A percentile compares a stretch with the other conserved stretches of the same genome.
These are phyloP conservation scores for Coccomyxa sp. DNA, from an alignment of 139 green algal species.

Conservation along the genomic window DNA sequence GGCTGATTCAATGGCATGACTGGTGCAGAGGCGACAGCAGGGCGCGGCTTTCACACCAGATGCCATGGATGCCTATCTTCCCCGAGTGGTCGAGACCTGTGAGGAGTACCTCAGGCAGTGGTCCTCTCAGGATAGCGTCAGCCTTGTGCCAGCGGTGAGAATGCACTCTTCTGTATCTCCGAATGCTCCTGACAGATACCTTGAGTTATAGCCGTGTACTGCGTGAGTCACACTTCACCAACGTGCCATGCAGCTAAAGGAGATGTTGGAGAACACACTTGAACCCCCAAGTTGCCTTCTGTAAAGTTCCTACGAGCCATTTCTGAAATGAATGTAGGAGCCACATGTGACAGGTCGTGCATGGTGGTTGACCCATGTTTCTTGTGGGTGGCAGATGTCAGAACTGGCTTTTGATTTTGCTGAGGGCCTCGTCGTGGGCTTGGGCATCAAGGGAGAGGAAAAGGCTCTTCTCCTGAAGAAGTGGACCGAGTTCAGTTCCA, in stretches of 20 bases:
- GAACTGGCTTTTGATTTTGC: neutral
- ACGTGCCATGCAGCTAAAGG: too few relatives aligned
- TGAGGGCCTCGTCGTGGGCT: neutral
- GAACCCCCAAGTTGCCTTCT: too few relatives aligned
- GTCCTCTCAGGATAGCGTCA: neutral
- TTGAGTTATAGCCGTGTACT: too few relatives aligned
- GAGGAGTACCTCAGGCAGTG: neutral
- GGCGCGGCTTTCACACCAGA: constrained; percentile 1
- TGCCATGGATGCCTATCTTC: neutral
- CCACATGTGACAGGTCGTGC: too few relatives aligned
- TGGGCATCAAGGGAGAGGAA: neutral
- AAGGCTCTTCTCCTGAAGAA: neutral
- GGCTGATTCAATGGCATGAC: neutral
- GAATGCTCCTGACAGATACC: too few relatives aligned
- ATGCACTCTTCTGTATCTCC: neutral
- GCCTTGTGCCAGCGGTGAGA: neutral
- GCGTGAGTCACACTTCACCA: too few relatives aligned
- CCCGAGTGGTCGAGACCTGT: neutral
- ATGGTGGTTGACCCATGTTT: too few relatives aligned
- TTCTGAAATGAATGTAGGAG: too few relatives aligned
- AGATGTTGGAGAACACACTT: too few relatives aligned
- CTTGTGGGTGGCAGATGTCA: neutral
- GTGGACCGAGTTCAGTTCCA: neutral
- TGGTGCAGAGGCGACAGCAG: neutral
- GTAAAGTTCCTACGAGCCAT: neutral